Evolutionary conservation across 148 eudicot species (phyloP), one percentile per base, ranked within the genome.

Genomic region (Rhododendron williamsianum): DNA sequence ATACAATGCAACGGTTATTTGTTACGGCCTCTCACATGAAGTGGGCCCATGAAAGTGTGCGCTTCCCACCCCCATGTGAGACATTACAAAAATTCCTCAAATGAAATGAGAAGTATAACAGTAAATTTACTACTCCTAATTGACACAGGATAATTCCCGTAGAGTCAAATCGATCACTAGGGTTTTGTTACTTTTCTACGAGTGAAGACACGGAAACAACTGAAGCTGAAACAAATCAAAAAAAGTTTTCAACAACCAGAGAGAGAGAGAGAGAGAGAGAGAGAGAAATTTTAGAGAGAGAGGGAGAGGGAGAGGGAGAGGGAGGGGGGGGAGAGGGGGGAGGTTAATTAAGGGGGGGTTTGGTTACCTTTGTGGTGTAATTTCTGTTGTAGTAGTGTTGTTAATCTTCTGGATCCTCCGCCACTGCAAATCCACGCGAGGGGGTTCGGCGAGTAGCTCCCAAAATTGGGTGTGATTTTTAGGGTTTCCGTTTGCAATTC

Each of bases 381-480:
- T 51, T 78, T 49, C 3, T 36, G 65, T 21, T 9, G 25, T 25
- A 25, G 33, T 33, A 81, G 60, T 65, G 74, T 12, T 81, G n/a
- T 38, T 23, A 12, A 71, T 71, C 25, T 45, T 46, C 9, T 52
- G 38, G 67, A n/a, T 54, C 86, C 73, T 78, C 49, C 35, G 60
- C 79, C 83, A 84, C 89, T 85, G 88, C 87, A 90, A 84, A 88
- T 85, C 85, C 94, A 91, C 94, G 94, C 94, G 93, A 91, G 88
- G 87, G 87, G 84, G 76, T 49, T 81, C 82, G 56, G 94, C 94
- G 94, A 92, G 94, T 92, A 91, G 89, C 63, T 49, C 81, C 73
- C 78, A 81, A 81, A 63, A 33, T 76, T 84, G 81, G 80, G 84
- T 41, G 85, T 41, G n/a, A 77, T 77, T 77, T 36, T 86, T 87